Conservation (phyloP, 768 basidiomycete genomes). For the Leccinum uliginosum region DNA sequence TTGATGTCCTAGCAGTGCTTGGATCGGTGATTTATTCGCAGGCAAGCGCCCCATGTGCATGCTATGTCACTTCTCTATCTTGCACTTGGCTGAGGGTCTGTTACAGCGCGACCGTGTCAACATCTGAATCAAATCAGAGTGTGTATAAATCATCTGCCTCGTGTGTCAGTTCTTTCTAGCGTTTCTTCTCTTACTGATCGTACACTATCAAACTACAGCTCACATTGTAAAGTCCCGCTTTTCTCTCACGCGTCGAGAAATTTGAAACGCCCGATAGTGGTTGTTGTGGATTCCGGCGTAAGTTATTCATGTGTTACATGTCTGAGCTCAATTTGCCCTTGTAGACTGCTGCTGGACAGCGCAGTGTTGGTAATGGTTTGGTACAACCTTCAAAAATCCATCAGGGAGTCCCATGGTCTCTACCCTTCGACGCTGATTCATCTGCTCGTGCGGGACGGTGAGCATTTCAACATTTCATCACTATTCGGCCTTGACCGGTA, state of each 20-base stretch:
- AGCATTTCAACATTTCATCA: not conserved
- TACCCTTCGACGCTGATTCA: not conserved
- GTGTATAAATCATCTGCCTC: not conserved
- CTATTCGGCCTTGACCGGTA: not conserved
- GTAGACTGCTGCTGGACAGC: conserved; percentile 7
- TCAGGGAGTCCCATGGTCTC: not conserved
- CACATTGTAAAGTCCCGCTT: conserved; percentile 2
- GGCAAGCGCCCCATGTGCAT: not conserved
- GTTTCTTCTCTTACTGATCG: not conserved
- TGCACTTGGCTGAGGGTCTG: not conserved
- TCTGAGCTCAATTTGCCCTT: not conserved
- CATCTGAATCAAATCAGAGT: not conserved
- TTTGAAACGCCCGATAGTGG: conserved; percentile 11
- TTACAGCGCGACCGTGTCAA: not conserved
- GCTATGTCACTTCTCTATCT: not conserved
- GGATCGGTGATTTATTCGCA: not conserved
- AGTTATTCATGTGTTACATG: not conserved
- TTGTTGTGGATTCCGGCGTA: conserved; percentile 7
- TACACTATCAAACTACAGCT: conserved; percentile 1
- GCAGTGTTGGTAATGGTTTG: conserved; percentile 3
- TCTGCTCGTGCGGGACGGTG: not conserved
- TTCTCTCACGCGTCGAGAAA: not conserved
- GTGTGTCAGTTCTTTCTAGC: not conserved
- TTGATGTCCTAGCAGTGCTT: conserved; percentile 7
- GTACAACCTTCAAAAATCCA: not conserved